These are phyloP conservation scores for Hygrophorus pudorinus DNA, from an alignment of 768 basidiomycete genomes.

Conservation along the genomic window DNA sequence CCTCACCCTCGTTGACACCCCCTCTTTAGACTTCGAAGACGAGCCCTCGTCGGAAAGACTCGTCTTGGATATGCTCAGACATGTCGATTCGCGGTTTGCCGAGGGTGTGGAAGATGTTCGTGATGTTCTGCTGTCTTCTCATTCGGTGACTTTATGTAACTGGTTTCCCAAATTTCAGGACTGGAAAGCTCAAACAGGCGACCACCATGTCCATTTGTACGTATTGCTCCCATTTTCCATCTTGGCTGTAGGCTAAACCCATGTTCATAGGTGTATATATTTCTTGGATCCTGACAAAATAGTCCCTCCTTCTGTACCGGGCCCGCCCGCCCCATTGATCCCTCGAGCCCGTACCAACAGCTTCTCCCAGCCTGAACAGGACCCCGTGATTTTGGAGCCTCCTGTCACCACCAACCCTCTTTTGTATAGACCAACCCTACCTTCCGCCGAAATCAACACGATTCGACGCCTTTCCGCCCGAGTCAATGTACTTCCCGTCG, in stretches of 20 bases:
- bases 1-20: conserved; percentile 74
- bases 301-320: conserved; percentile 58
- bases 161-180: conserved; percentile 36
- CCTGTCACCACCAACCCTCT: conserved; percentile 66
- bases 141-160: conserved; percentile 14
- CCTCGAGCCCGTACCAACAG: conserved; percentile 61
- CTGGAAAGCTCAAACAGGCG: conserved; percentile 56
- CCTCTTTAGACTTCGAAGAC: conserved; percentile 67
- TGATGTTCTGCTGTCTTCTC: conserved; percentile 12
- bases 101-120: conserved; percentile 75
- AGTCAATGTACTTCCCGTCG: conserved; percentile 82
- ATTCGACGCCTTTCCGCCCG: conserved; percentile 73
- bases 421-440: conserved; percentile 57
- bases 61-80: conserved; percentile 56
- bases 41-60: conserved; percentile 53
- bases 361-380: conserved; percentile 62
- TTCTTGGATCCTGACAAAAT: conserved; percentile 81
- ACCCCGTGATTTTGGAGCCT: conserved; percentile 73
- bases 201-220: conserved; percentile 78
- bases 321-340: conserved; percentile 57
- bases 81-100: conserved; percentile 62
- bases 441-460: conserved; percentile 59
- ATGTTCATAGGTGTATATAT: conserved; percentile 61
- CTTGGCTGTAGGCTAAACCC: conserved; percentile 9
- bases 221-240: conserved; percentile 16